Conservation (phyloP, 1,139 yeast genomes). For the Zygosaccharomyces sapae region DNA sequence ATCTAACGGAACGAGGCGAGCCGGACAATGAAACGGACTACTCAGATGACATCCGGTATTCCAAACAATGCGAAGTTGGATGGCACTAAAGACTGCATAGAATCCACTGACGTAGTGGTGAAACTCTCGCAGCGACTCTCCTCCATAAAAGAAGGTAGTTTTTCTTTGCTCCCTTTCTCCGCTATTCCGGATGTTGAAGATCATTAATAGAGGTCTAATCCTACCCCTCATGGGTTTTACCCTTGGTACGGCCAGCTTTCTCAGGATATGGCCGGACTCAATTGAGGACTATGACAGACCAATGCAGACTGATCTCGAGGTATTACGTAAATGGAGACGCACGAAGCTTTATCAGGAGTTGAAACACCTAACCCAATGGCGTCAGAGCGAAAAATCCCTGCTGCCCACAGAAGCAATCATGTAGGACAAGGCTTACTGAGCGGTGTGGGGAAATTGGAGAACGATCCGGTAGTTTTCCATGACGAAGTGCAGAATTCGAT, state of each 20-base stretch:
- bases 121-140: too few relatives aligned
- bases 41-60: too few relatives aligned
- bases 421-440: constrained; percentile 64
- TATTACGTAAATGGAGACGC: constrained; percentile 2
- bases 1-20: neutral
- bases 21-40: neutral
- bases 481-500: constrained; percentile 47
- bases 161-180: too few relatives aligned
- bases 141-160: too few relatives aligned
- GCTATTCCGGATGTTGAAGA: neutral
- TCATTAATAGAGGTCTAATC: constrained; percentile 21
- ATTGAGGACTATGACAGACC: constrained; percentile 20
- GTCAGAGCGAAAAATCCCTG: constrained; percentile 46
- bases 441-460: constrained; percentile 58
- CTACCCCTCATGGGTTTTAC: constrained; percentile 33
- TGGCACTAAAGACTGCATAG: too few relatives aligned
- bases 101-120: too few relatives aligned
- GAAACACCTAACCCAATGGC: constrained; percentile 13
- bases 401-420: constrained; percentile 56
- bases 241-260: constrained; percentile 28
- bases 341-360: neutral
- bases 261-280: constrained; percentile 33
- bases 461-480: constrained; percentile 60
- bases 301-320: constrained; percentile 1
- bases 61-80: too few relatives aligned